A percentile compares a stretch with the other conserved stretches of the same genome.
These are phyloP conservation scores for Lenzites betulinus DNA, from an alignment of 768 basidiomycete species.

Conservation along the genomic window DNA sequence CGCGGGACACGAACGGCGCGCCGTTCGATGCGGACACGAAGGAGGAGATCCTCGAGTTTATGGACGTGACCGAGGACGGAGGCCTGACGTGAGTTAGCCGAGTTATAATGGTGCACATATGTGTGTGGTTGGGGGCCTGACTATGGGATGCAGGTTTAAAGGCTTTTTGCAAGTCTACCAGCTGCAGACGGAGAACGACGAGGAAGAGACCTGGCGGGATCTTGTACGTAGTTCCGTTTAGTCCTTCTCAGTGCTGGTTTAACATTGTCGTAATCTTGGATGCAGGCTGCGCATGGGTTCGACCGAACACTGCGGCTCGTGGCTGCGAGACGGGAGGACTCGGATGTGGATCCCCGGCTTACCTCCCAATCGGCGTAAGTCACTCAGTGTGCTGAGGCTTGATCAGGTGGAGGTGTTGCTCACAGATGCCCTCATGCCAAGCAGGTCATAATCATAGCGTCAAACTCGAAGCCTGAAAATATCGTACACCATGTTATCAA, in stretches of 20 bases:
- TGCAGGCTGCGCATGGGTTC: constrained; percentile 74
- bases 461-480: neutral
- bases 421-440: too few relatives aligned
- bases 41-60: constrained; percentile 72
- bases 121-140: neutral
- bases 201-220: constrained; percentile 85
- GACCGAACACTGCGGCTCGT: constrained; percentile 65
- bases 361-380: constrained; percentile 12
- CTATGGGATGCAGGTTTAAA: constrained; percentile 52
- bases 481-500: too few relatives aligned
- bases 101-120: neutral
- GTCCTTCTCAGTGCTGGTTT: neutral
- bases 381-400: too few relatives aligned
- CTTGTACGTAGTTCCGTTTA: constrained; percentile 45
- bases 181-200: constrained; percentile 82
- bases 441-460: constrained; percentile 7
- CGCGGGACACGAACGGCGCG: constrained; percentile 78
- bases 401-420: neutral
- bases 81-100: constrained; percentile 62
- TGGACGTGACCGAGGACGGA: constrained; percentile 74
- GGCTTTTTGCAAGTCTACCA: constrained; percentile 85
- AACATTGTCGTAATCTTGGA: neutral
- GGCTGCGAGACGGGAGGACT: constrained; percentile 56
- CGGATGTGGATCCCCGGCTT: constrained; percentile 30
- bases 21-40: constrained; percentile 79